A percentile compares a stretch with the other conserved stretches of the same genome.
Evolutionary conservation across 306 rosid species (phyloP).

Genomic region (Sicyos baderoa): DNA sequence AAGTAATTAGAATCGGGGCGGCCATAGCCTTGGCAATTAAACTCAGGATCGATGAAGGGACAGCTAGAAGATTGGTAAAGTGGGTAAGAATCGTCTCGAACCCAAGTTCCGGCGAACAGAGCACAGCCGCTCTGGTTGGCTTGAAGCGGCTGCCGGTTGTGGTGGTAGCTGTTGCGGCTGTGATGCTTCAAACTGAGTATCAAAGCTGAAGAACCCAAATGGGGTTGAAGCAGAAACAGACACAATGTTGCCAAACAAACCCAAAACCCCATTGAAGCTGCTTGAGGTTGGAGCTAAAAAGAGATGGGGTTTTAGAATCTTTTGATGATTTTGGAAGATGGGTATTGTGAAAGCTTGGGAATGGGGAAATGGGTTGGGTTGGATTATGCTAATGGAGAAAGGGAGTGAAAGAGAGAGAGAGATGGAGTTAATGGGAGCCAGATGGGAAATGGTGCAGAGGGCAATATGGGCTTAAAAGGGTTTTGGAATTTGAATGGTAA

Average conservation of each 20-base stretch:
- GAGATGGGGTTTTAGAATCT: neutral
- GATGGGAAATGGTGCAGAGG: slow-evolving; percentile 9
- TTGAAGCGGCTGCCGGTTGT: slow-evolving; percentile 45
- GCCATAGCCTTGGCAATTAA: slow-evolving; percentile 85
- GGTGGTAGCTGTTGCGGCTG: slow-evolving; percentile 30
- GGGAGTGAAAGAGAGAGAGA: slow-evolving; percentile 18
- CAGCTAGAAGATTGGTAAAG: slow-evolving; percentile 61
- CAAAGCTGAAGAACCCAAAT: slow-evolving; percentile 43
- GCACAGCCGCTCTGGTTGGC: slow-evolving; percentile 65
- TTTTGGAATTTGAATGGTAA: neutral
- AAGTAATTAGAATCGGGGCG: slow-evolving; percentile 87
- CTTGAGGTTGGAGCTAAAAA: slow-evolving; percentile 15
- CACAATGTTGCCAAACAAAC: slow-evolving; percentile 26
- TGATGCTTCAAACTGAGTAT: slow-evolving; percentile 50
- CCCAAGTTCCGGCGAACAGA: slow-evolving; percentile 79
- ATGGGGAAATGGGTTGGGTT: neutral
- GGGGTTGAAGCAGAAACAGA: slow-evolving; percentile 32
- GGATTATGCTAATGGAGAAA: slow-evolving; percentile 23
- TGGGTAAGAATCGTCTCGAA: slow-evolving; percentile 70
- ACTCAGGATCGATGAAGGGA: slow-evolving; percentile 74
- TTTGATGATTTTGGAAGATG: neutral
- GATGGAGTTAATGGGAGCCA: neutral
- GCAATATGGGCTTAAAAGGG: neutral
- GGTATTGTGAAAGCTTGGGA: neutral
- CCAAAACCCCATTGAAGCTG: slow-evolving; percentile 6